Percentiles rank a stretch among this genome's conserved stretches.
Evolutionary conservation across 75 land plant genomes (phyloP).

Genomic region (Cryptomeria japonica): DNA sequence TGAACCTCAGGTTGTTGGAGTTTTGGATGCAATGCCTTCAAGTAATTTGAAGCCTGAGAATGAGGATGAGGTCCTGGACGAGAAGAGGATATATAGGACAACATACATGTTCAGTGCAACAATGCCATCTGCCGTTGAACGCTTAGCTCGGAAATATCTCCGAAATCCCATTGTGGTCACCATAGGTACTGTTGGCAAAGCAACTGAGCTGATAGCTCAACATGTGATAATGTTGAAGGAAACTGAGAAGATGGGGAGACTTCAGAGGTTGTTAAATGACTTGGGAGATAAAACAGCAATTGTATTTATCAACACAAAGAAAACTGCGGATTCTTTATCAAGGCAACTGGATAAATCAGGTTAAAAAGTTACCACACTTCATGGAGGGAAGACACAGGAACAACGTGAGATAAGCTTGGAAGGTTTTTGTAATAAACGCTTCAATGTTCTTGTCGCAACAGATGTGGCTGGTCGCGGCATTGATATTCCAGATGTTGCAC

Average conservation of each 20-base stretch:
- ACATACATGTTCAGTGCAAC: conserved; percentile 99
- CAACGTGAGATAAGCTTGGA: conserved; percentile 93
- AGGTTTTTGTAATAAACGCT: conserved; percentile 84
- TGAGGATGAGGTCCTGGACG: conserved; percentile 97
- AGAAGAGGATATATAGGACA: conserved; percentile 86
- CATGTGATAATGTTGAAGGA: conserved; percentile 92
- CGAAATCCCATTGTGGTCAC: conserved; percentile 94
- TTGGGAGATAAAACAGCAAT: conserved; percentile 95
- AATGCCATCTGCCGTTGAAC: conserved; percentile 95
- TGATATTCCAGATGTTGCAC: conserved; percentile 95
- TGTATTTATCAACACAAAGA: conserved; percentile 89
- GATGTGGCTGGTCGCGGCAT: conserved; percentile 99
- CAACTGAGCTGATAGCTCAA: conserved; percentile 92
- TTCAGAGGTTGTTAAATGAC: conserved; percentile 80
- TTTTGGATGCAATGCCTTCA: no score
- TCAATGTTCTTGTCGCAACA: conserved; percentile 88
- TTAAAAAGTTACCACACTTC: conserved; percentile 83
- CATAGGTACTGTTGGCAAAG: conserved; percentile 95
- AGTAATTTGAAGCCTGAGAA: no score
- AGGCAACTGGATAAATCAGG: conserved; percentile 78
- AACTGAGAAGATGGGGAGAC: conserved; percentile 72
- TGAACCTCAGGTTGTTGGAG: no score
- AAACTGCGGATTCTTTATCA: conserved; percentile 71
- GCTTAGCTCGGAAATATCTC: conserved; percentile 90
- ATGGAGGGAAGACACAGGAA: conserved; percentile 97